phyloP scores from a whole-genome alignment of 1,284 basidiomycete species.

The Singerocomus inundabilis region DNA sequence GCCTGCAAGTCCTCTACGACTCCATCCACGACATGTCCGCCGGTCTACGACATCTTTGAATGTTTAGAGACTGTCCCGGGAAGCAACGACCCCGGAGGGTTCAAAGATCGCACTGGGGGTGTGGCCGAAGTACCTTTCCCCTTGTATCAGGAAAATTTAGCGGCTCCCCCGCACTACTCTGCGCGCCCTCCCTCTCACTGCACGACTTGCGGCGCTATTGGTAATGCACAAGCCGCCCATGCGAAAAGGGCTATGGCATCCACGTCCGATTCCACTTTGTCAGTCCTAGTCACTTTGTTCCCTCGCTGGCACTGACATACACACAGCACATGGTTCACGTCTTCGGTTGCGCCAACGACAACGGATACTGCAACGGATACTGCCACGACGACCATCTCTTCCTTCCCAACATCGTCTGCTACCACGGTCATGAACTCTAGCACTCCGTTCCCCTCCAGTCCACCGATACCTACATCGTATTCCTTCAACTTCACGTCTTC shows the following conservation, averaged over 20 bases:
- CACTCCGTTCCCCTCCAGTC: neutral
- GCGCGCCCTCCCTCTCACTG: conserved; percentile 56
- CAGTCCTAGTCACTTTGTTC: conserved; percentile 10
- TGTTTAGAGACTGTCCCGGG: conserved; percentile 67
- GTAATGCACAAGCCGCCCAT: conserved; percentile 39
- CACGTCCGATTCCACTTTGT: conserved; percentile 10
- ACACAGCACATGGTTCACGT: neutral
- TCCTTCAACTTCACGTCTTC: conserved; percentile 2
- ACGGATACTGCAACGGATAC: too few relatives aligned
- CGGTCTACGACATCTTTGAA: conserved; percentile 65
- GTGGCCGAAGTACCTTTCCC: conserved; percentile 55
- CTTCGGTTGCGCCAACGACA: conserved; percentile 1
- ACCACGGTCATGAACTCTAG: neutral
- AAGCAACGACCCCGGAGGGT: conserved; percentile 54
- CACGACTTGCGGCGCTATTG: conserved; percentile 40
- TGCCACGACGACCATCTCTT: conserved; percentile 9
- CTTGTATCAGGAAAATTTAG: conserved; percentile 61
- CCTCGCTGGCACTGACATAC: neutral
- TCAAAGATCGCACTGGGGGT: conserved; percentile 60
- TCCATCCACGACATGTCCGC: conserved; percentile 61
- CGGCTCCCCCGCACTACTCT: conserved; percentile 60
- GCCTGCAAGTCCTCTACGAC: conserved; percentile 62
- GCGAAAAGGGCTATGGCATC: conserved; percentile 26
- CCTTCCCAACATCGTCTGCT: neutral
- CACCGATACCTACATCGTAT: neutral